Evolutionary conservation across 108 stramenopile genomes (phyloP).

Genomic region (Nannochloropsis gaditana): DNA sequence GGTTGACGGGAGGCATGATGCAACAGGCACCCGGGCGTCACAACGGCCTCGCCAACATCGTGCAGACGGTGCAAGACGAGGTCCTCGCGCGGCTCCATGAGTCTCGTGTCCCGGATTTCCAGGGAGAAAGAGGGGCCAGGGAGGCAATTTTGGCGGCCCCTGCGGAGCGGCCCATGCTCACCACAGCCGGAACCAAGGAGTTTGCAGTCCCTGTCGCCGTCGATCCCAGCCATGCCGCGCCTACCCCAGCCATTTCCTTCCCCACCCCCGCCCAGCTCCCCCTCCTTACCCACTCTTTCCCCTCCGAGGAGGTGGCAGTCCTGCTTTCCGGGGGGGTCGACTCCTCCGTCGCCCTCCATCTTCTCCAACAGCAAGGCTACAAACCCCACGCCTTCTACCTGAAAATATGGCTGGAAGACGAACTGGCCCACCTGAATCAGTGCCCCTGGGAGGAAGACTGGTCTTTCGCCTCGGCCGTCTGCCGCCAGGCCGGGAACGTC

Average conservation of each 20-base stretch:
- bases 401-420: conserved; percentile 96
- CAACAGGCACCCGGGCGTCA: neutral
- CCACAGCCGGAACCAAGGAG: neutral
- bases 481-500: conserved; percentile 74
- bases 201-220: neutral
- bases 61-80: neutral
- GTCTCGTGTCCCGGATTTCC: neutral
- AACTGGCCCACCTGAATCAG: conserved; percentile 79
- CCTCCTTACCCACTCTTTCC: neutral
- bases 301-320: conserved; percentile 64
- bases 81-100: neutral
- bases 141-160: neutral
- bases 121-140: no score
- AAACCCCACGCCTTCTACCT: conserved; percentile 87
- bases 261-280: neutral
- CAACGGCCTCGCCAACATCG: neutral
- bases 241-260: neutral
- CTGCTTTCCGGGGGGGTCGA: conserved; percentile 93
- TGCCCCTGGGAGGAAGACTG: conserved; percentile 94
- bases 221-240: neutral
- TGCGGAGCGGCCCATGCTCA: neutral
- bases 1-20: neutral
- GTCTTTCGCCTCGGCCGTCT: conserved; percentile 64
- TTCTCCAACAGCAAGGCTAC: conserved; percentile 71
- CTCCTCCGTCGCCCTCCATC: conserved; percentile 80